Evolutionary conservation across 208 protist genomes (phyloP).

Genomic region (Angomonas ambiguus): DNA sequence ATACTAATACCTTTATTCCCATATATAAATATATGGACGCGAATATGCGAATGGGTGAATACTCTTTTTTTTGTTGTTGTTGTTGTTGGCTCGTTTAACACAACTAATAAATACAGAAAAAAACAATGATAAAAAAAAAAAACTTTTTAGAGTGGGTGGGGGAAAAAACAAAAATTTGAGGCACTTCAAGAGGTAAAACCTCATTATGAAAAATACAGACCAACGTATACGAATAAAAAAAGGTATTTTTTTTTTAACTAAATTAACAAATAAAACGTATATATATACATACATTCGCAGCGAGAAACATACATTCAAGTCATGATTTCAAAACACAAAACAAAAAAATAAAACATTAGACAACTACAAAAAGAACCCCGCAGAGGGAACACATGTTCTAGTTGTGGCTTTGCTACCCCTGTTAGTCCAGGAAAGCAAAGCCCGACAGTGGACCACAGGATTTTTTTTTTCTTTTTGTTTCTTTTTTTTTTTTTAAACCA

Average conservation of each 20-base stretch:
- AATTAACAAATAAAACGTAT: background rate
- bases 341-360: conserved; percentile 5
- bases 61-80: background rate
- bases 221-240: too few species aligned
- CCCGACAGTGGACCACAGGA: too few species aligned
- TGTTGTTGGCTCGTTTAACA: background rate
- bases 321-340: background rate
- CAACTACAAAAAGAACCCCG: too few species aligned
- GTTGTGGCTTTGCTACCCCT: too few species aligned
- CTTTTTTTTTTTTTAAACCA: background rate
- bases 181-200: background rate
- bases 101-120: background rate
- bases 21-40: too few species aligned
- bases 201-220: too few species aligned
- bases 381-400: too few species aligned
- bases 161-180: background rate
- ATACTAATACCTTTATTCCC: too few species aligned
- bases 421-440: too few species aligned
- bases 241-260: background rate
- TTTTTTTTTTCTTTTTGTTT: conserved; percentile 15
- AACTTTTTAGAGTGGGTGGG: background rate
- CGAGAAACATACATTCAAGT: background rate
- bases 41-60: too few species aligned
- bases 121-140: conserved; percentile 8
- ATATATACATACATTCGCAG: conserved; percentile 7